Conservation (phyloP, 164 flowering plant genomes). For the Nymphaea colorata region DNA sequence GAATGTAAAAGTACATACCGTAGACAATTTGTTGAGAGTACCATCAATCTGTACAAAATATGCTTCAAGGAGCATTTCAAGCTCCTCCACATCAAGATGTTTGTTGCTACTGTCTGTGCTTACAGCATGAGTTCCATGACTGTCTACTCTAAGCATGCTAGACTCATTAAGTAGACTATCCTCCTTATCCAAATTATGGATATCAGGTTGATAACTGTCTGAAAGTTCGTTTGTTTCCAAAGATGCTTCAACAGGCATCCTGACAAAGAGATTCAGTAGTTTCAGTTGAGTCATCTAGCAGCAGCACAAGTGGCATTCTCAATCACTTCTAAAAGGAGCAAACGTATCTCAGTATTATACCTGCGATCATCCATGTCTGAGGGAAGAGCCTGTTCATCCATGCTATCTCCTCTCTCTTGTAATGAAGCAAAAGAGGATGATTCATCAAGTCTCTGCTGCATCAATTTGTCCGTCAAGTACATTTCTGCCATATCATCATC, state of each 20-base stretch:
- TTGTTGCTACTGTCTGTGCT: conserved; percentile 60
- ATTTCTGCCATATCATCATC: conserved; percentile 78
- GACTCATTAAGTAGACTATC: conserved; percentile 28
- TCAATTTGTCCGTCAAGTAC: conserved; percentile 73
- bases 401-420: conserved; percentile 29
- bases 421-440: conserved; percentile 43
- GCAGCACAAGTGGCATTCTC: not conserved
- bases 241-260: conserved; percentile 39
- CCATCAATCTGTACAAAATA: conserved; percentile 97
- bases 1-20: conserved; percentile 32
- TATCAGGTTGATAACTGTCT: conserved; percentile 22
- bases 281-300: not conserved
- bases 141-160: conserved; percentile 25
- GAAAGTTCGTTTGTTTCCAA: conserved; percentile 28
- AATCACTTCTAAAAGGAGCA: not conserved
- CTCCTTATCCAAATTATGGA: conserved; percentile 20
- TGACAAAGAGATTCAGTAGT: conserved; percentile 7
- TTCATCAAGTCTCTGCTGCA: conserved; percentile 40
- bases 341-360: conserved; percentile 10
- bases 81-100: conserved; percentile 82
- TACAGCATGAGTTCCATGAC: conserved; percentile 62
- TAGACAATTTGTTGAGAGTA: conserved; percentile 71
- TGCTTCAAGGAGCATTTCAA: conserved; percentile 96
- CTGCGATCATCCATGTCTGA: conserved; percentile 39
- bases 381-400: conserved; percentile 31